Conservation (phyloP, 2,329 filamentous ascomycete genomes). For the Cryphonectria naterciae region DNA sequence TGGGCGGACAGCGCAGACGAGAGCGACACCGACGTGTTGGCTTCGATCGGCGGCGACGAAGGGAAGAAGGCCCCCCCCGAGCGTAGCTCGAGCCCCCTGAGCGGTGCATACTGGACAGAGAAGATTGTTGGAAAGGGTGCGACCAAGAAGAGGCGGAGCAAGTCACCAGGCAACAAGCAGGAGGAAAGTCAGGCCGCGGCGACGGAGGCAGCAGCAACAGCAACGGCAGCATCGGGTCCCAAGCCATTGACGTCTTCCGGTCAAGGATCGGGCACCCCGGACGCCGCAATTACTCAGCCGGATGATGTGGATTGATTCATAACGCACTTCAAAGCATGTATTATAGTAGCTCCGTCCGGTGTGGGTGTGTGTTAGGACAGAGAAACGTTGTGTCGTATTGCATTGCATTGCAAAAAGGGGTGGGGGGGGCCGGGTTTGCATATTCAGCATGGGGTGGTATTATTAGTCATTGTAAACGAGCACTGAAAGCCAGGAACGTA, state of each 20-base stretch:
- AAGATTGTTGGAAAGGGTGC: constrained; percentile 47
- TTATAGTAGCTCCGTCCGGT: not conserved
- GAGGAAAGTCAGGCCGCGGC: constrained; percentile 3
- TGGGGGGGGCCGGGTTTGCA: not conserved
- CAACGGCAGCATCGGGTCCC: not conserved
- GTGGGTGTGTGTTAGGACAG: not conserved
- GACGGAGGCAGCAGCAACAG: not conserved
- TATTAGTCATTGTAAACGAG: too few relatives aligned
- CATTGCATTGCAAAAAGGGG: not conserved
- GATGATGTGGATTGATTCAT: constrained; percentile 25
- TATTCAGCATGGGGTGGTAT: not conserved
- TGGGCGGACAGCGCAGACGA: constrained; percentile 60
- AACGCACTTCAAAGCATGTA: not conserved
- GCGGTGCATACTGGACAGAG: constrained; percentile 54
- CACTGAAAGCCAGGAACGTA: not conserved
- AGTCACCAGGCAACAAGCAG: constrained; percentile 14
- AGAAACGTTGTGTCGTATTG: not conserved
- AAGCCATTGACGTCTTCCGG: not conserved
- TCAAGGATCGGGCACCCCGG: not conserved
- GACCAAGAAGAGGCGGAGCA: constrained; percentile 25
- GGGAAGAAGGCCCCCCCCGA: constrained; percentile 33
- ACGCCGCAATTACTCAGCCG: constrained; percentile 7
- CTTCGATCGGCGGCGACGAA: constrained; percentile 21
- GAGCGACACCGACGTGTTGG: constrained; percentile 39
- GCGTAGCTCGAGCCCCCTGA: constrained; percentile 31